Evolutionary conservation across 2,329 filamentous ascomycete species (phyloP).

Genomic region (Endothia cerciana): DNA sequence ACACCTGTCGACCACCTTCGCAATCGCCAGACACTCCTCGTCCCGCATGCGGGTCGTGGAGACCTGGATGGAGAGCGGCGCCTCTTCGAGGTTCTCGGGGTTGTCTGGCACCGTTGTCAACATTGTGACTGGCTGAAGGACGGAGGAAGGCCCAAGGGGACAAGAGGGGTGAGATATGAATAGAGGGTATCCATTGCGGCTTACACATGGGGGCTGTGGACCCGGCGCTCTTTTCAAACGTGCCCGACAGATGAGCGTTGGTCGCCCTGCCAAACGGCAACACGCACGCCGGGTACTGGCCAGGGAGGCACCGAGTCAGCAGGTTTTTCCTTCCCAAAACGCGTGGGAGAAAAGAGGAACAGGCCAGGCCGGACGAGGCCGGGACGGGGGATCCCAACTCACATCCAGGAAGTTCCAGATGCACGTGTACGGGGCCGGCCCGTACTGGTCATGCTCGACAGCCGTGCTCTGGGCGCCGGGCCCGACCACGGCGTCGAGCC

Average conservation of each 20-base stretch:
- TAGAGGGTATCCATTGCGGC: neutral
- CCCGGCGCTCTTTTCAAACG: constrained; percentile 9
- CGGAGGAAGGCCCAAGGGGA: no score
- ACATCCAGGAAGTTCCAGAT: constrained; percentile 30
- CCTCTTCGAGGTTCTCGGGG: constrained; percentile 23
- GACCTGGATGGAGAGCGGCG: constrained; percentile 28
- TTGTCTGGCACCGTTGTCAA: constrained; percentile 16
- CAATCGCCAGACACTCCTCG: constrained; percentile 30
- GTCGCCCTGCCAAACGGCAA: constrained; percentile 20
- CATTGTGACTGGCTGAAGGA: no score
- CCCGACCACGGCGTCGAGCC: constrained; percentile 28
- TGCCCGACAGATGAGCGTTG: constrained; percentile 12
- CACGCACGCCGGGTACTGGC: constrained; percentile 25
- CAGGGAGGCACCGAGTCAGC: neutral
- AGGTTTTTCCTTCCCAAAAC: neutral
- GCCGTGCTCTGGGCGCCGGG: constrained; percentile 29
- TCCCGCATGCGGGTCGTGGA: constrained; percentile 30
- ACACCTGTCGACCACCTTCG: constrained; percentile 26
- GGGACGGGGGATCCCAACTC: no score
- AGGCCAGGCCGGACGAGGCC: neutral
- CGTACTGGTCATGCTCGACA: constrained; percentile 30
- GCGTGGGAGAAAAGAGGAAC: neutral
- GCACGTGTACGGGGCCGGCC: constrained; percentile 27
- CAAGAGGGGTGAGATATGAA: rapidly evolving
- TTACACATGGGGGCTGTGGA: constrained; percentile 25